Base-by-base conservation (phyloP, 768 basidiomycete species). In the Hypholoma fasciculare region DNA sequence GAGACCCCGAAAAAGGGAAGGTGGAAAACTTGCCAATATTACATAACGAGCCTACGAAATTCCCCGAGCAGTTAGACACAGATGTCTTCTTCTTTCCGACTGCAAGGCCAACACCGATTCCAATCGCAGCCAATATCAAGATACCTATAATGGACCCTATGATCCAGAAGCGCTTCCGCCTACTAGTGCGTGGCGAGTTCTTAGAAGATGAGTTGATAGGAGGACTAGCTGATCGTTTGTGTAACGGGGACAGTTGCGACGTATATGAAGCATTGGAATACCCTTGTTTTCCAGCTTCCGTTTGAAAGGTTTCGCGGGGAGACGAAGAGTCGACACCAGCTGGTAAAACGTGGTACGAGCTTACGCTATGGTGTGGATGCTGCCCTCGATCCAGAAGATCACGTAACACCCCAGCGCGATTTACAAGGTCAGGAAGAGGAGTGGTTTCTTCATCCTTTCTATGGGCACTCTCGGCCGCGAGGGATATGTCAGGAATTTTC, bases 341-440 rank as follows among this genome's bases (percentile, higher is more conserved):
- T 17, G 48, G 59, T 52, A 57, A 52, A 12, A 47, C 57, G 40
- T 67, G 64, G 57, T 69, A 69, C 1, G 71, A 73, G 30, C 53
- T 62, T 12, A 79, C 49, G 60, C 79, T 83, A 9, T 78, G 68
- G 60, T 82, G 77, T n/a, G 85, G 83, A 51, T 81, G 73, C 51
- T 78, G 76, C 1, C 84, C 85, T 46, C 75, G 80, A 61, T 83
- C 81, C 36, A 87, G 69, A 64, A 85, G 72, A n/a, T 69, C 68
- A 27, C 74, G 74, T 34, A 87, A 70, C 46, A 74, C 68, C 55
- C 76, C 76, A 5, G 84, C 84, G 13, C 84, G 79, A 27, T 76
- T 75, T 12, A 78, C 76, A 7, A 86, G 76, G 30, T 82, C 76
- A 7, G 68, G 82, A n/a, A 86, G 74, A 38, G 82, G 77, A 7